Evolutionary conservation across 2,329 filamentous ascomycete species (phyloP).

Genomic region (Nectriaceae sp.): DNA sequence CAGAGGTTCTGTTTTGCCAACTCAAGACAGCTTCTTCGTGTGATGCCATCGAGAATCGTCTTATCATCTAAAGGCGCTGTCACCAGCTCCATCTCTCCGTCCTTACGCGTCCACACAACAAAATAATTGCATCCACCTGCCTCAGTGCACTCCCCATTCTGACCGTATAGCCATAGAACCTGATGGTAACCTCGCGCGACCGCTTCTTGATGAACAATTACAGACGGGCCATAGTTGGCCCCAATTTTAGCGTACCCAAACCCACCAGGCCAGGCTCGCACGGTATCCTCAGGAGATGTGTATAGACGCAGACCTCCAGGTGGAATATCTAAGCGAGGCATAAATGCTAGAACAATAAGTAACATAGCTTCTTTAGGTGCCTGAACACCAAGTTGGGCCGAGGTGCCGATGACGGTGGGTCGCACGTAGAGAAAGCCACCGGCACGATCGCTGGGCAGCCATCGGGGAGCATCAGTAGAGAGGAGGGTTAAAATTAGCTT

Average conservation of each 20-base stretch:
- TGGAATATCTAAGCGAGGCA: not conserved
- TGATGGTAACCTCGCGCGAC: constrained; percentile 56
- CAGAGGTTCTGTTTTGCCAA: not conserved
- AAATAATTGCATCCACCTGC: constrained; percentile 66
- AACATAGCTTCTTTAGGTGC: not conserved
- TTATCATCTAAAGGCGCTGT: not conserved
- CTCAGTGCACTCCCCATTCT: constrained; percentile 58
- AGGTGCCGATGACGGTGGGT: not conserved
- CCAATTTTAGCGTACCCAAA: constrained; percentile 65
- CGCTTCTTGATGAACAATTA: constrained; percentile 58
- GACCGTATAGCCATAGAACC: constrained; percentile 64
- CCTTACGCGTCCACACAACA: constrained; percentile 49
- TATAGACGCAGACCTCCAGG: not conserved
- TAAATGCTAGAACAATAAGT: not conserved
- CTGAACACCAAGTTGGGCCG: not conserved
- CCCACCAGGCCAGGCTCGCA: constrained; percentile 49
- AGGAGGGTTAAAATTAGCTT: not conserved
- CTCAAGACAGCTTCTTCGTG: constrained; percentile 1
- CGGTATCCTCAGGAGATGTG: not conserved
- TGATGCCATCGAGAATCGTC: constrained; percentile 1
- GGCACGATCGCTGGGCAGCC: not conserved
- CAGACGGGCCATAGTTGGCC: constrained; percentile 62
- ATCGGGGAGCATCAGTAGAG: not conserved
- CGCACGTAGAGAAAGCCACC: not conserved
- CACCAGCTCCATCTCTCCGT: constrained; percentile 1